These are phyloP conservation scores for Lotus japonicus DNA, from an alignment of 306 rosid genomes.

Conservation along the genomic window DNA sequence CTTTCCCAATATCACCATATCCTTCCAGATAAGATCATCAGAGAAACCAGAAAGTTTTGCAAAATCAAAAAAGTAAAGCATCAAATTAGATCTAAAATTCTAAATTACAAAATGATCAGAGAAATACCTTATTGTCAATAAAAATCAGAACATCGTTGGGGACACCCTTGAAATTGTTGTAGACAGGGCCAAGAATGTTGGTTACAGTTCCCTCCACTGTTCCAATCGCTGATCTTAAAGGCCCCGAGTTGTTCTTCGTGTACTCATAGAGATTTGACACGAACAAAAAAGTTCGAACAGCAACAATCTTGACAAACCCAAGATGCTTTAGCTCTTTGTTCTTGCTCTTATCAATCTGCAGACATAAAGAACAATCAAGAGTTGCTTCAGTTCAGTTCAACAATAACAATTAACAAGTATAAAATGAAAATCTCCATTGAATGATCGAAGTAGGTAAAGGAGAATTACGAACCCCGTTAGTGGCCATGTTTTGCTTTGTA, in stretches of 20 bases:
- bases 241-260: constrained; percentile 64
- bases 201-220: constrained; percentile 54
- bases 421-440: background rate
- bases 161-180: constrained; percentile 40
- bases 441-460: background rate
- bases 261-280: constrained; percentile 53
- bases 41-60: no score
- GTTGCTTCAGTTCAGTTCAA: background rate
- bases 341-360: constrained; percentile 38
- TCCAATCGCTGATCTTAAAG: constrained; percentile 57
- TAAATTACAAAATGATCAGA: background rate
- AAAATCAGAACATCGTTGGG: constrained; percentile 61
- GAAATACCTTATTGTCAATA: constrained; percentile 56
- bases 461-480: constrained; percentile 24
- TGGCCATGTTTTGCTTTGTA: constrained; percentile 33
- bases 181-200: constrained; percentile 55
- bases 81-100: no score
- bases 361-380: background rate
- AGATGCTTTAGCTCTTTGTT: constrained; percentile 48
- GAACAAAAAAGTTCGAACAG: constrained; percentile 39
- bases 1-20: no score
- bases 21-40: no score
- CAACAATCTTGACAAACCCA: constrained; percentile 50
- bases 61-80: no score
- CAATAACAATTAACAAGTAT: no score